A percentile compares a stretch with the other conserved stretches of the same genome.
Conservation (phyloP, 2,329 filamentous ascomycete genomes). For the Neobulgaria alba region DNA sequence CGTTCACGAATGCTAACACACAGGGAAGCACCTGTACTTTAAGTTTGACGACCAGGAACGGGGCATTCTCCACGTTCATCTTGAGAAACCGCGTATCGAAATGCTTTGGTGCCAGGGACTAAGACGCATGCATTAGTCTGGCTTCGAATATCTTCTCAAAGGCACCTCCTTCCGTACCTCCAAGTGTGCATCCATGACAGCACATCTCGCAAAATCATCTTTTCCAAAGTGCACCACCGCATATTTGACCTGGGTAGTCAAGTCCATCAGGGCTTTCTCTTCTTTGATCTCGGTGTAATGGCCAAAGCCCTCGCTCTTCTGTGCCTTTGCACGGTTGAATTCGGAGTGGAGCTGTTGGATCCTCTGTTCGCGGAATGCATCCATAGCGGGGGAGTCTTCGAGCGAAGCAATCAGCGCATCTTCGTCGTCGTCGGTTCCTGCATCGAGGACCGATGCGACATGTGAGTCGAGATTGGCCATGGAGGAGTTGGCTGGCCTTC, state of each 20-base stretch:
- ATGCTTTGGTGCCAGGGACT: conserved; percentile 43
- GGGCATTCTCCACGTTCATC: conserved; percentile 51
- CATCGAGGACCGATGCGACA: conserved; percentile 41
- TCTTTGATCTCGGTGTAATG: conserved; percentile 47
- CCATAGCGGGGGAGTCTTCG: conserved; percentile 41
- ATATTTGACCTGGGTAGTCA: conserved; percentile 32
- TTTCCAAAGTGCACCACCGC: conserved; percentile 35
- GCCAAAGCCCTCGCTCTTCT: conserved; percentile 43
- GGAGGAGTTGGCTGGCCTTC: conserved; percentile 7
- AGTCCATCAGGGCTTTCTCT: conserved; percentile 46
- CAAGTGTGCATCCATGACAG: conserved; percentile 34
- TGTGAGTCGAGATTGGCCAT: conserved; percentile 41
- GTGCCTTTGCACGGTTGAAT: conserved; percentile 40
- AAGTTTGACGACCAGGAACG: conserved; percentile 49
- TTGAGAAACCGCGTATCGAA: conserved; percentile 49
- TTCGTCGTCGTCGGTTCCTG: conserved; percentile 39
- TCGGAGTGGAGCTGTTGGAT: conserved; percentile 50
- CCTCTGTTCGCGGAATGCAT: conserved; percentile 47
- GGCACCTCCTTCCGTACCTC: conserved; percentile 19
- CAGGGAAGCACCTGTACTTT: conserved; percentile 50
- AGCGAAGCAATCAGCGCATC: conserved; percentile 50
- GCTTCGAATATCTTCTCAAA: no score
- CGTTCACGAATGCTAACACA: conserved; percentile 48
- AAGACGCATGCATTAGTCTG: conserved; percentile 19
- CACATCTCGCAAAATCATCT: conserved; percentile 33